Percentiles rank a stretch among this genome's conserved stretches.
These are phyloP conservation scores for Pseudovirgaria hyperparasitica DNA, from an alignment of 2,329 filamentous ascomycete genomes.

Conservation along the genomic window DNA sequence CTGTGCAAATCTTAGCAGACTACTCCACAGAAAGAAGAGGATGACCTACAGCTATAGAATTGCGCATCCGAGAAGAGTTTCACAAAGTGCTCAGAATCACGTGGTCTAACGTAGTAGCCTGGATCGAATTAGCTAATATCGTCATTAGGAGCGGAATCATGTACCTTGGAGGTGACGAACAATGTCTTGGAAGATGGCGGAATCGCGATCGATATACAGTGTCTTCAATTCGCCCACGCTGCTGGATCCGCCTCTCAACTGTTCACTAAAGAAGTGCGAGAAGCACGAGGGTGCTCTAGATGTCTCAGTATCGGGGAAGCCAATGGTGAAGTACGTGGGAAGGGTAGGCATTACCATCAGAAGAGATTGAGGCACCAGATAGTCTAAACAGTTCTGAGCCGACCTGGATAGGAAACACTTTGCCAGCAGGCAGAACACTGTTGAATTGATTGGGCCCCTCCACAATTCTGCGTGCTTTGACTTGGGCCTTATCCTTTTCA, in stretches of 20 bases:
- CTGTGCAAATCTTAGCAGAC: slow-evolving; percentile 29
- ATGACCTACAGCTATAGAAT: slow-evolving; percentile 66
- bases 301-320: slow-evolving; percentile 30
- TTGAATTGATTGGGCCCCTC: no score
- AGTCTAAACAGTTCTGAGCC: slow-evolving; percentile 56
- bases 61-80: slow-evolving; percentile 89
- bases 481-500: no score
- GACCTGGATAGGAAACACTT: slow-evolving; percentile 60
- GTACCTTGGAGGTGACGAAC: slow-evolving; percentile 70
- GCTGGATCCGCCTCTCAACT: slow-evolving; percentile 53
- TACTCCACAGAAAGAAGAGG: background rate
- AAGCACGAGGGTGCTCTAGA: slow-evolving; percentile 85
- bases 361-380: slow-evolving; percentile 57
- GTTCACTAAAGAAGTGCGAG: slow-evolving; percentile 82
- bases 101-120: slow-evolving; percentile 74
- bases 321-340: slow-evolving; percentile 5
- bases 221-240: slow-evolving; percentile 55
- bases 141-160: background rate
- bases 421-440: slow-evolving; percentile 55
- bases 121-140: background rate
- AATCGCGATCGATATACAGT: slow-evolving; percentile 90
- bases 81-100: slow-evolving; percentile 77
- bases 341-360: slow-evolving; percentile 46
- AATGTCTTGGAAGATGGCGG: slow-evolving; percentile 78
- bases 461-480: slow-evolving; percentile 1